These are phyloP conservation scores for Pseudogymnoascus sp. DNA, from an alignment of 2,329 filamentous ascomycete species.

Conservation along the genomic window DNA sequence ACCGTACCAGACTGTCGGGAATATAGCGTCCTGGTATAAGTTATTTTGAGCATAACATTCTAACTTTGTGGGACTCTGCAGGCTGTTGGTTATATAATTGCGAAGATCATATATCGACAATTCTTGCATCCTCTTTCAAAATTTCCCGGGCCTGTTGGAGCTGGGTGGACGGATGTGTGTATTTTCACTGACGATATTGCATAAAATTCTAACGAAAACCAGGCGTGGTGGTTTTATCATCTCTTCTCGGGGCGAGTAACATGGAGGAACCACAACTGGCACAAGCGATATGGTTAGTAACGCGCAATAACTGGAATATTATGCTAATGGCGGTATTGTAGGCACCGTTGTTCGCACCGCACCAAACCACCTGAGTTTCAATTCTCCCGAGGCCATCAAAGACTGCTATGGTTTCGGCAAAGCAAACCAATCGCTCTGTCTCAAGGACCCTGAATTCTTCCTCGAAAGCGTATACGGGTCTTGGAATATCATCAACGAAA, in stretches of 20 bases:
- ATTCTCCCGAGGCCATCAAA: conserved; percentile 46
- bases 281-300: neutral
- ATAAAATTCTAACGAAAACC: conserved; percentile 27
- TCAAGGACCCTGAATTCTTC: conserved; percentile 19
- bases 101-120: conserved; percentile 3
- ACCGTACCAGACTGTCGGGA: neutral
- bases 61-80: neutral
- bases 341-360: conserved; percentile 24
- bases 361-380: conserved; percentile 21
- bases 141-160: conserved; percentile 26
- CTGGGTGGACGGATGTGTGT: conserved; percentile 20
- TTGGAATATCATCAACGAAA: conserved; percentile 20
- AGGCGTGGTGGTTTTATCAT: conserved; percentile 20
- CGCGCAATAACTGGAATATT: neutral
- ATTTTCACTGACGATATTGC: conserved; percentile 22
- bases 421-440: conserved; percentile 14
- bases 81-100: conserved; percentile 2
- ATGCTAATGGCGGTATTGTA: neutral
- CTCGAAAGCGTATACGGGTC: conserved; percentile 19
- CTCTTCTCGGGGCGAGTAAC: conserved; percentile 3
- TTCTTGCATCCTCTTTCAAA: conserved; percentile 24
- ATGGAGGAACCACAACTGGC: conserved; percentile 6
- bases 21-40: neutral
- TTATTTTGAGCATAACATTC: neutral
- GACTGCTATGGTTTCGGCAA: conserved; percentile 55